A percentile compares a stretch with the other conserved stretches of the same genome.
These are phyloP conservation scores for Cercospora sp. DNA, from an alignment of 2,329 filamentous ascomycete genomes.

Conservation along the genomic window DNA sequence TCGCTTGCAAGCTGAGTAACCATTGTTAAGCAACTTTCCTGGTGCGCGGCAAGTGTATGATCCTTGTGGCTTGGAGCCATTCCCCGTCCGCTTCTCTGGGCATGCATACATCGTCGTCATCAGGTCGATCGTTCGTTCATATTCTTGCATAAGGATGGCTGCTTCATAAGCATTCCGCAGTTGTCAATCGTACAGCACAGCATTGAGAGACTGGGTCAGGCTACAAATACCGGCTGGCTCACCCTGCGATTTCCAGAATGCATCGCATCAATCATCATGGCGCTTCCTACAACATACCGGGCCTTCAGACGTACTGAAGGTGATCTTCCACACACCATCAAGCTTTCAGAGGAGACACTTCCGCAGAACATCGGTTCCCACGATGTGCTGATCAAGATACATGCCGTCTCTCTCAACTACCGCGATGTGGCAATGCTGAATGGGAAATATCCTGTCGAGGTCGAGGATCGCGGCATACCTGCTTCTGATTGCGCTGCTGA, in stretches of 20 bases:
- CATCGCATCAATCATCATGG: neutral
- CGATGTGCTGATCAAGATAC: conserved; percentile 46
- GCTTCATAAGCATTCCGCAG: neutral
- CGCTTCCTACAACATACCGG: neutral
- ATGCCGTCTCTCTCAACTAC: conserved; percentile 54
- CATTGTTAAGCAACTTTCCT: neutral
- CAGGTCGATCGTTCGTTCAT: neutral
- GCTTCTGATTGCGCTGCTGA: conserved; percentile 39
- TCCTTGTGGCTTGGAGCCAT: neutral
- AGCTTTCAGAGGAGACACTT: neutral
- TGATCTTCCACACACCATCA: neutral
- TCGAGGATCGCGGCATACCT: conserved; percentile 32
- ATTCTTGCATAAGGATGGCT: neutral
- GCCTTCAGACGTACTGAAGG: neutral
- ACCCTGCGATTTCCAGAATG: neutral
- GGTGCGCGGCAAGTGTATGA: neutral
- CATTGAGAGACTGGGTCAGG: neutral
- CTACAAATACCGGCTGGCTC: neutral
- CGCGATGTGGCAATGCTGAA: conserved; percentile 45
- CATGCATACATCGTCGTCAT: neutral
- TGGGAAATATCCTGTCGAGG: conserved; percentile 37
- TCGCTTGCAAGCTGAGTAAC: neutral
- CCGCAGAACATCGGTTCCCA: neutral
- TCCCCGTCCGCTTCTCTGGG: neutral
- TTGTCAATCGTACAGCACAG: neutral